Evolutionary conservation across 768 basidiomycete species (phyloP).

Genomic region (Cyclocybe aegerita): DNA sequence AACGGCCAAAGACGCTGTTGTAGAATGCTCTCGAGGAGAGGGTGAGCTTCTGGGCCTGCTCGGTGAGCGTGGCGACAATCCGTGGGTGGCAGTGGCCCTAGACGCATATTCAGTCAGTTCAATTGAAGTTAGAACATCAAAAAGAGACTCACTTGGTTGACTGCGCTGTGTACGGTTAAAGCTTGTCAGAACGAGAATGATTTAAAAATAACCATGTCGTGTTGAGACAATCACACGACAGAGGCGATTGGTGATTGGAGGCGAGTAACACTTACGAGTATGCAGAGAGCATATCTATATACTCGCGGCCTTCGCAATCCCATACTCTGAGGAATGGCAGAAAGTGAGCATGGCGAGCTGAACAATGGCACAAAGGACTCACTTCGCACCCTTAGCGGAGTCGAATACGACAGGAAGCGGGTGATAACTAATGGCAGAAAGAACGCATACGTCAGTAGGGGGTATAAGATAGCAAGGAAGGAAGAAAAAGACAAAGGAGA

Average conservation of each 20-base stretch:
- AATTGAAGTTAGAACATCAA: conserved; percentile 1
- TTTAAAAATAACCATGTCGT: too few species aligned
- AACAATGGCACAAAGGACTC: conserved; percentile 46
- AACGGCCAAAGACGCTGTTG: conserved; percentile 88
- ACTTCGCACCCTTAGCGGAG: conserved; percentile 85
- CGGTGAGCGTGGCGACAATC: conserved; percentile 77
- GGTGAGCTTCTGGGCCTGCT: conserved; percentile 88
- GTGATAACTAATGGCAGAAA: conserved; percentile 78
- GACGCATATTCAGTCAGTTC: conserved; percentile 3
- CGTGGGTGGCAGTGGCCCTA: conserved; percentile 91
- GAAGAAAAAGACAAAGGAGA: neutral
- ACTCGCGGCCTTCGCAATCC: conserved; percentile 94
- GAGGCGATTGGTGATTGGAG: neutral
- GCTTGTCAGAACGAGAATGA: too few species aligned
- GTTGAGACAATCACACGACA: conserved; percentile 1
- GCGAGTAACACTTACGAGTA: conserved; percentile 70
- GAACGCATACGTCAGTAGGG: conserved; percentile 36
- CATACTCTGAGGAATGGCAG: conserved; percentile 55
- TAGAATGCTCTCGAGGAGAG: conserved; percentile 96
- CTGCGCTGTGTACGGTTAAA: conserved; percentile 50
- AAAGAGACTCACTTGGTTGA: conserved; percentile 69
- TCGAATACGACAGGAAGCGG: conserved; percentile 95
- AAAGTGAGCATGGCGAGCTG: conserved; percentile 5
- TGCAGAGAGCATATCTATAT: conserved; percentile 97
- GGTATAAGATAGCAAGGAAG: conserved; percentile 16